phyloP scores from a whole-genome alignment of 1,139 yeast genomes.

The Lodderomyces parapsilosis region DNA sequence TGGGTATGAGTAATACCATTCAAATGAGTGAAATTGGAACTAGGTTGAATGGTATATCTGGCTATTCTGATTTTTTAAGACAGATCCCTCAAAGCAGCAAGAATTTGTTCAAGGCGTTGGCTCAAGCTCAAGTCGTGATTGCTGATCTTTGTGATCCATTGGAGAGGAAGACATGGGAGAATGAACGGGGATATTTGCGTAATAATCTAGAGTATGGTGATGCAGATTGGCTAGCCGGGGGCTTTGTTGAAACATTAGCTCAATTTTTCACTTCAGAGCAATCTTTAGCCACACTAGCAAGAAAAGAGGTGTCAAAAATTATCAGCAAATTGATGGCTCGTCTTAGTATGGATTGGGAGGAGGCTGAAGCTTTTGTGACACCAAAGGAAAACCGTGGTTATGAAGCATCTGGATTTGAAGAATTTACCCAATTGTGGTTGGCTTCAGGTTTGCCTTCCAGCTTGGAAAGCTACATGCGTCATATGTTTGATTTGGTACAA shows the following conservation, averaged over 20 bases:
- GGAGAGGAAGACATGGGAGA: background rate
- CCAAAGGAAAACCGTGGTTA: background rate
- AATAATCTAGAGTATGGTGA: constrained; percentile 16
- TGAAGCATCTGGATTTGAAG: background rate
- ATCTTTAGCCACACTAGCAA: constrained; percentile 34
- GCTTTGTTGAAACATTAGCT: constrained; percentile 19
- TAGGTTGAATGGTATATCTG: constrained; percentile 39
- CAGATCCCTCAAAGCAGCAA: constrained; percentile 34
- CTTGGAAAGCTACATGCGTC: background rate
- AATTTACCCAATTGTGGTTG: background rate
- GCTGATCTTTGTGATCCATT: background rate
- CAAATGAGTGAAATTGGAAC: constrained; percentile 56
- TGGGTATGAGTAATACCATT: constrained; percentile 53
- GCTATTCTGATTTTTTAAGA: constrained; percentile 33
- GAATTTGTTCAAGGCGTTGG: constrained; percentile 35
- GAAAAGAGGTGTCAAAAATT: constrained; percentile 28
- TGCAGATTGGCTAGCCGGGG: constrained; percentile 35
- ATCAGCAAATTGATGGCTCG: constrained; percentile 1
- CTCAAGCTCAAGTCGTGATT: constrained; percentile 16
- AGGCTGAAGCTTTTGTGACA: background rate
- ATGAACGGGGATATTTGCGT: constrained; percentile 5
- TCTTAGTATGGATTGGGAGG: background rate
- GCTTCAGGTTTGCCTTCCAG: background rate
- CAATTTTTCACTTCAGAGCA: constrained; percentile 47
- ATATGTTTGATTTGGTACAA: constrained; percentile 29